Evolutionary conservation across 1,284 basidiomycete species (phyloP), one percentile per base, ranked within the genome.

Genomic region (Pyrrhoderma lamaoense): DNA sequence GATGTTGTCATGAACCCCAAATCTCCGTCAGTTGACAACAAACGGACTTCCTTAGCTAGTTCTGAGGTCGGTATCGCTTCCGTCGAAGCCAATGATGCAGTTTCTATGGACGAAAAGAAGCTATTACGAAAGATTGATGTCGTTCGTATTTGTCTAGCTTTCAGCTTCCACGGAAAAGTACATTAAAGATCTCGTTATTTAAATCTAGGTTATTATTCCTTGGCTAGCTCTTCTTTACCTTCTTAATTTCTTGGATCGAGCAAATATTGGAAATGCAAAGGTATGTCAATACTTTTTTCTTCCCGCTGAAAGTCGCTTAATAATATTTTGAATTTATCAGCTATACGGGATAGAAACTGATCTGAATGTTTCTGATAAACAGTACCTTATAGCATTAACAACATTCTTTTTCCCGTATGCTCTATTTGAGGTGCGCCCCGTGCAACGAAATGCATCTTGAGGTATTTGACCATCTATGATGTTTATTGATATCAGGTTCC

Each of bases 241-340:
- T 18, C 68, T 85, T 56, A 80, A 74, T 56, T 77, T 75, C 55
- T 63, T 79, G 48, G 82, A 86, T 61, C 70, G 82, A 59, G 75
- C 80, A 45, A 82, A 76, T 49, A 77, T 85, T 58, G 81, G 77
- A 52, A 84, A 84, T 60, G 82, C 83, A 8, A 76, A 75, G 60
- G 70, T 58, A 55, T 36, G 21, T 22, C n/a, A n/a, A n/a, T n/a
- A n/a, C n/a, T n/a, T n/a, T n/a, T n/a, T n/a, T n/a, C n/a, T n/a
- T n/a, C n/a, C n/a, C n/a, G n/a, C n/a, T n/a, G n/a, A n/a, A n/a
- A n/a, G n/a, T n/a, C n/a, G n/a, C n/a, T n/a, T n/a, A n/a, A n/a
- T n/a, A n/a, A n/a, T n/a, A n/a, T n/a, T n/a, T n/a, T n/a, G n/a
- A n/a, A n/a, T n/a, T 45, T 27, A 5, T 49, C 56, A 77, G 76